Conservation (phyloP, 345 rosid species). For the Dimocarpus longan region DNA sequence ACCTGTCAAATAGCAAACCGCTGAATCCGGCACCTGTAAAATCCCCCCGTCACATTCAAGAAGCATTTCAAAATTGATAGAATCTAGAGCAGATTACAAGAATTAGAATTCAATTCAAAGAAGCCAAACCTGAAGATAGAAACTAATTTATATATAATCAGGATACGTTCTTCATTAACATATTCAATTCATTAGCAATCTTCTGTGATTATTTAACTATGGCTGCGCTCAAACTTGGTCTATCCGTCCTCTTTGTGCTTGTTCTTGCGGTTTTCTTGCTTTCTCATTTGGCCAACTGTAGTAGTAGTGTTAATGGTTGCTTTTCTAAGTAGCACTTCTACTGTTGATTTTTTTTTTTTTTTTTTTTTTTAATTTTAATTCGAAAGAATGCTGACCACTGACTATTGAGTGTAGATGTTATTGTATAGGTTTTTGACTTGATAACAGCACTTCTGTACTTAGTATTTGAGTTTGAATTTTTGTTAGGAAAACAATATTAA, state of each 20-base stretch:
- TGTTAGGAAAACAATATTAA: no score
- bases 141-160: background rate
- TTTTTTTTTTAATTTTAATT: no score
- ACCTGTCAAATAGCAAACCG: background rate
- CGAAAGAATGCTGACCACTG: no score
- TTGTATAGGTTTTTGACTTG: no score
- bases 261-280: constrained; percentile 41
- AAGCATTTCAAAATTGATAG: background rate
- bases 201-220: constrained; percentile 9
- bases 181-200: background rate
- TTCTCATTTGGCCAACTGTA: constrained; percentile 29
- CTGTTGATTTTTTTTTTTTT: no score
- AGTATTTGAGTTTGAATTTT: no score
- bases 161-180: background rate
- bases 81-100: no score
- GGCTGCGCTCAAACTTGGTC: constrained; percentile 28
- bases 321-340: no score
- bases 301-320: constrained; percentile 13
- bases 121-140: background rate
- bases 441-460: no score
- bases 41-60: background rate
- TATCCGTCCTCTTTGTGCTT: constrained; percentile 15
- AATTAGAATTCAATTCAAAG: background rate
- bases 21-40: constrained; percentile 29
- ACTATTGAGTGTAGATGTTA: no score